Evolutionary conservation across 2,329 filamentous ascomycete species (phyloP).

Genomic region (Alternaria atra): DNA sequence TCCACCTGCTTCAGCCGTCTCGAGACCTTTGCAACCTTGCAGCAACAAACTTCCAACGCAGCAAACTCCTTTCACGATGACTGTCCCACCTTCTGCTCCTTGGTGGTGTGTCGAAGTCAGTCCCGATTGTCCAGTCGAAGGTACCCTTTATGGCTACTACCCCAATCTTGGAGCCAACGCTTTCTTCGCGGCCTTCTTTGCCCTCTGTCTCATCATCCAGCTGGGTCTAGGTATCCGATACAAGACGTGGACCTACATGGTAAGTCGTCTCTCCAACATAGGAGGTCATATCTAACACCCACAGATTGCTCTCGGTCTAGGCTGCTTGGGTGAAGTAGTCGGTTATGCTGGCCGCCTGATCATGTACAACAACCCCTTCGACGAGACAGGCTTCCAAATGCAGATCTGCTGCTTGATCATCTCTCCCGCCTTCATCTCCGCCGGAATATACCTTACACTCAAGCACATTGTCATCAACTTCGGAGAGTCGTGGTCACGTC

Average conservation of each 20-base stretch:
- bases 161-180: conserved; percentile 62
- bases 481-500: conserved; percentile 51
- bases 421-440: conserved; percentile 64
- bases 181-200: conserved; percentile 64
- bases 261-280: conserved; percentile 1
- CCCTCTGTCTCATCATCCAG: conserved; percentile 58
- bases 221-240: conserved; percentile 60
- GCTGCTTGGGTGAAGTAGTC: conserved; percentile 61
- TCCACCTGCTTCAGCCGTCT: background rate
- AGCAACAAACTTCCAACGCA: background rate
- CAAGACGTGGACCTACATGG: conserved; percentile 65
- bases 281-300: conserved; percentile 8
- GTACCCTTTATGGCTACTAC: conserved; percentile 63
- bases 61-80: conserved; percentile 22
- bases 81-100: conserved; percentile 31
- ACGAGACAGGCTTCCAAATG: conserved; percentile 58
- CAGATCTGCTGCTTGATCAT: conserved; percentile 67
- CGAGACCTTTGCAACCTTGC: background rate
- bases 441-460: conserved; percentile 65
- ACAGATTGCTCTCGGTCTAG: conserved; percentile 57
- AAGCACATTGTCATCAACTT: conserved; percentile 67
- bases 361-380: conserved; percentile 63
- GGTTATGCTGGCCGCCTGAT: conserved; percentile 66
- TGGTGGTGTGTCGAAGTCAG: conserved; percentile 26
- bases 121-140: conserved; percentile 55